These are phyloP conservation scores for Euclidium syriacum DNA, from an alignment of 345 rosid genomes.

Conservation along the genomic window DNA sequence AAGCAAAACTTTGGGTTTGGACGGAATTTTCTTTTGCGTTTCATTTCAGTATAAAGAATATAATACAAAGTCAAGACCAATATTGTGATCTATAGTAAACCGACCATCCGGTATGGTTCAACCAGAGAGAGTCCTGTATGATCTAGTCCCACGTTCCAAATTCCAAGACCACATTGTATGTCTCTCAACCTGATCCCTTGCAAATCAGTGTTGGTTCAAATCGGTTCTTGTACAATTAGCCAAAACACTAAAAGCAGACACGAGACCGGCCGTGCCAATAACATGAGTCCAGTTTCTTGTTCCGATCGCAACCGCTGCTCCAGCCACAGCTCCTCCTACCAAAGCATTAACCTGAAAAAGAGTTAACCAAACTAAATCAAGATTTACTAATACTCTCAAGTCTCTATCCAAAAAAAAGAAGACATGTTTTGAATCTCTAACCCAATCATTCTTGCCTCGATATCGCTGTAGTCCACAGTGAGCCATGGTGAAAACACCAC, in stretches of 20 bases:
- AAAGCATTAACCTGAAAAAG: conserved; percentile 60
- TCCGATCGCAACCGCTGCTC: conserved; percentile 64
- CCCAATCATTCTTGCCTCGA: conserved; percentile 68
- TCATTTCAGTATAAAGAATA: not conserved
- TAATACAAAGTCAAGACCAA: conserved; percentile 17
- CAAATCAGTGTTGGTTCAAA: conserved; percentile 33
- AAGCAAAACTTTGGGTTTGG: too few relatives aligned
- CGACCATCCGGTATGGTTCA: not conserved
- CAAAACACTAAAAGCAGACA: conserved; percentile 59
- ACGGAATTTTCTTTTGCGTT: too few relatives aligned
- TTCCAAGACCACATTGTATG: too few relatives aligned
- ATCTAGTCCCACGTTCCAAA: too few relatives aligned
- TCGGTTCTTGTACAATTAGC: conserved; percentile 56
- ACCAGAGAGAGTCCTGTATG: too few relatives aligned
- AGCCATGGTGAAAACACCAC: conserved; percentile 58
- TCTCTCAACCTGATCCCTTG: too few relatives aligned
- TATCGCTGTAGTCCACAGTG: conserved; percentile 64
- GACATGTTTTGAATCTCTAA: conserved; percentile 26
- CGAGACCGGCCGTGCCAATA: conserved; percentile 50
- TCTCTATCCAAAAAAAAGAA: not conserved
- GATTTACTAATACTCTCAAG: not conserved
- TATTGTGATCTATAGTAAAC: not conserved
- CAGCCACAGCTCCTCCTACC: conserved; percentile 74
- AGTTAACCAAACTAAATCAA: not conserved
- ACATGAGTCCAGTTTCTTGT: conserved; percentile 60